Percentiles rank a stretch among this genome's conserved stretches.
These are phyloP conservation scores for Amaranthus cruentus DNA, from an alignment of 148 eudicot genomes.

Conservation along the genomic window DNA sequence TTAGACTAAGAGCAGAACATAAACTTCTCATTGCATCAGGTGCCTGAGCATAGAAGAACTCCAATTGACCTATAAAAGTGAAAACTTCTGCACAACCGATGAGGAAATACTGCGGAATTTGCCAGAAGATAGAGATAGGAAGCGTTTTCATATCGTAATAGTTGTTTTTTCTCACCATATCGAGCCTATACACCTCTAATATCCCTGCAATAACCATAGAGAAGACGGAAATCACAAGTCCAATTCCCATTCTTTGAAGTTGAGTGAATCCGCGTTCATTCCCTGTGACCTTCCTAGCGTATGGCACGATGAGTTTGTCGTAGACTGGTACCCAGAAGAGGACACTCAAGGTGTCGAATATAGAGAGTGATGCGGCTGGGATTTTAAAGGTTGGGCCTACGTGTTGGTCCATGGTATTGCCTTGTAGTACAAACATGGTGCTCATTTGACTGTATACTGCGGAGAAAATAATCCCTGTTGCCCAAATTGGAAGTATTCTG, in stretches of 20 bases:
- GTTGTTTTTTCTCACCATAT: conserved; percentile 36
- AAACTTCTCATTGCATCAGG: conserved; percentile 74
- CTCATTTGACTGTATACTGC: conserved; percentile 54
- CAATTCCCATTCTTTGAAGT: conserved; percentile 61
- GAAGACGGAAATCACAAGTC: conserved; percentile 41
- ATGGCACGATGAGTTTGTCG: conserved; percentile 38
- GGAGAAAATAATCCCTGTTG: conserved; percentile 52
- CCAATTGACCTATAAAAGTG: conserved; percentile 50
- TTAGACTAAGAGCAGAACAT: conserved; percentile 51
- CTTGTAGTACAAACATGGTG: conserved; percentile 66
- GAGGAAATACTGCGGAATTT: conserved; percentile 57
- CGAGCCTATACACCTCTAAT: conserved; percentile 43
- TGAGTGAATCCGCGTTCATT: conserved; percentile 47
- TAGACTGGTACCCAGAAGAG: conserved; percentile 54
- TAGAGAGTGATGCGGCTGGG: conserved; percentile 56
- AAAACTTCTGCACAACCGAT: conserved; percentile 67
- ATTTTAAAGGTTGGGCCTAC: conserved; percentile 46
- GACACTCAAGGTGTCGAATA: conserved; percentile 57
- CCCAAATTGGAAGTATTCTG: conserved; percentile 60
- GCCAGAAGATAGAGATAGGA: conserved; percentile 66
- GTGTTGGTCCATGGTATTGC: conserved; percentile 55
- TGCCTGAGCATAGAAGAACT: conserved; percentile 70
- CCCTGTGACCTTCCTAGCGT: conserved; percentile 40
- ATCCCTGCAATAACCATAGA: conserved; percentile 50
- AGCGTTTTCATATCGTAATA: conserved; percentile 34